Conservation (phyloP, 768 basidiomycete species). For the Termitomyces sp. region DNA sequence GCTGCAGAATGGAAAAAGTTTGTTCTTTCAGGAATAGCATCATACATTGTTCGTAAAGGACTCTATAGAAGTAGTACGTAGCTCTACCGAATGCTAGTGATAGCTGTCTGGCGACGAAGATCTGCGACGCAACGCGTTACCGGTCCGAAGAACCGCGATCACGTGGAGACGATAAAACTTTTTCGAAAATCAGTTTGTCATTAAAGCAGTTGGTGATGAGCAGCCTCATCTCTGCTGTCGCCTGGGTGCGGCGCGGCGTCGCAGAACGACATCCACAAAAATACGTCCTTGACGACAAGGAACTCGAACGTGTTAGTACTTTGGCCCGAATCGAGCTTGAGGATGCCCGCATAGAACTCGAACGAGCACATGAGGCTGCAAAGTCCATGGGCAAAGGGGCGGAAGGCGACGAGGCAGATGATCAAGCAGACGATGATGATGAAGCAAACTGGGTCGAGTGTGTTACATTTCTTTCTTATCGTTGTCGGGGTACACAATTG, state of each 20-base stretch:
- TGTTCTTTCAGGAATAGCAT: conserved; percentile 18
- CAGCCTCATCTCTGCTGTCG: conserved; percentile 70
- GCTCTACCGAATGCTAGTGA: not conserved
- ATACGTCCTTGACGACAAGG: conserved; percentile 88
- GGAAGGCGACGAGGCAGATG: conserved; percentile 66
- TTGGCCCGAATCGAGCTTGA: conserved; percentile 87
- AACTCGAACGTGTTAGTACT: conserved; percentile 85
- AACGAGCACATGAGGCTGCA: conserved; percentile 76
- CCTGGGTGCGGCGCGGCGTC: conserved; percentile 83
- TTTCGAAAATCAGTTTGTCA: conserved; percentile 3
- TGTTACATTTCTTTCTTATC: conserved; percentile 35
- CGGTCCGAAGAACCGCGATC: conserved; percentile 16
- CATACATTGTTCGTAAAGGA: conserved; percentile 20
- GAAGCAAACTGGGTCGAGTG: conserved; percentile 85
- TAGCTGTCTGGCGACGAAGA: no score
- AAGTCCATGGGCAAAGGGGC: conserved; percentile 66
- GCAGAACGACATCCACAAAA: conserved; percentile 74
- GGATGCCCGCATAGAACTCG: conserved; percentile 83
- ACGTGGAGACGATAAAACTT: conserved; percentile 21
- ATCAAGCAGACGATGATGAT: conserved; percentile 49
- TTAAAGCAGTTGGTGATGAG: conserved; percentile 46
- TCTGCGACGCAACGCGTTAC: not conserved
- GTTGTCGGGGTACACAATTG: conserved; percentile 6
- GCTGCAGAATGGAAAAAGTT: conserved; percentile 19
- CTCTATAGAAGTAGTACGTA: conserved; percentile 13